Evolutionary conservation across 1,284 basidiomycete species (phyloP), one percentile per base, ranked within the genome.

Genomic region (Termitomyces sp.): DNA sequence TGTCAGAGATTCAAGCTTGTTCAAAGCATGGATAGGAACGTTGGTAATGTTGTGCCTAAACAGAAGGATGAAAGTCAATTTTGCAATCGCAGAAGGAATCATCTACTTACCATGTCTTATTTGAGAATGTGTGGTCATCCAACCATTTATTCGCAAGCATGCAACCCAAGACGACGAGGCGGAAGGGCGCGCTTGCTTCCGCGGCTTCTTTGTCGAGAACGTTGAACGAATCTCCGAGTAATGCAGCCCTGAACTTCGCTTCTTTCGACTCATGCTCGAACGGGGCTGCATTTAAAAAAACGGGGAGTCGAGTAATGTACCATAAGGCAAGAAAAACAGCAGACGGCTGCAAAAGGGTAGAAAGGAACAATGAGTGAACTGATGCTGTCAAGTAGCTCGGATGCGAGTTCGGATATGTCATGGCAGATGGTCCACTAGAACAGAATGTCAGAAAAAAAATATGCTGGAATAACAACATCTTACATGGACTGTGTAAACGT

Each of bases 81-180:
- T 46, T 40, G 38, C 48, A 30, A 58, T 50, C 52, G 36, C 34
- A 36, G 31, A 58, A 55, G 19, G 12, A 50, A 42, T 24, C 39
- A 53, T 34, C 54, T 28, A 70, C 86, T 59, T 68, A 90, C 92
- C 92, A 94, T 55, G 92, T 94, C 75, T 92, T 92, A 73, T 92
- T 93, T 50, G 90, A 90, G 71, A 93, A 94, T 0, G 92, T 94
- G 65, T 94, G 91, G 65, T 94, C 92, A 65, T 94, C 92, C 60
- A 94, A 67, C 91, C 92, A 94, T 72, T 94, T 94, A 70, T 94
- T 94, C 21, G 92, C 88, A 39, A 94, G 75, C 83, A 93, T 90
- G 59, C 88, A 88, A 31, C 91, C 92, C n/a, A 94, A 75, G 17
- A 92, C 79, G 57, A 92, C 77, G 41, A 91, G 70, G 50, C 86